A percentile compares a stretch with the other conserved stretches of the same genome.
These are phyloP conservation scores for Polytolypa hystricis DNA, from an alignment of 2,329 filamentous ascomycete genomes.

Conservation along the genomic window DNA sequence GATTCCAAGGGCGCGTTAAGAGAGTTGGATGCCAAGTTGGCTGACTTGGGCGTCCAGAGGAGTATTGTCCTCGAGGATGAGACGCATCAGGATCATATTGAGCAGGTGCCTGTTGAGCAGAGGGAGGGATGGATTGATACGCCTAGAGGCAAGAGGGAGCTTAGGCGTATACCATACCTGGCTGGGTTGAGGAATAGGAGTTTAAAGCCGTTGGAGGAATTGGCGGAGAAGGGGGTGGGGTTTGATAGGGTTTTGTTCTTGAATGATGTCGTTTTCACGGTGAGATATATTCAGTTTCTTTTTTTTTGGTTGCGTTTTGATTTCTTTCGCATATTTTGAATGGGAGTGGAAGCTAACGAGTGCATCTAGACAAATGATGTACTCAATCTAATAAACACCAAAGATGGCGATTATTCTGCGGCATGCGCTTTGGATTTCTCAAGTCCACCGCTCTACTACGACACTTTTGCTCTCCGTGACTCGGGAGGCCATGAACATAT, in stretches of 20 bases:
- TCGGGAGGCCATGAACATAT: slow-evolving; percentile 52
- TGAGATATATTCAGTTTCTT: slow-evolving; percentile 15
- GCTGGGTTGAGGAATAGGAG: slow-evolving; percentile 53
- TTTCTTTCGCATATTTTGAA: not conserved
- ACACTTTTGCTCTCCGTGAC: slow-evolving; percentile 62
- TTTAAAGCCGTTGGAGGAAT: slow-evolving; percentile 46
- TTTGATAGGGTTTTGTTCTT: slow-evolving; percentile 52
- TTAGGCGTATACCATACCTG: slow-evolving; percentile 59
- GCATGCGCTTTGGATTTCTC: slow-evolving; percentile 63
- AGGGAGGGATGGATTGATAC: slow-evolving; percentile 55
- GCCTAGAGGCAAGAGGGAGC: slow-evolving; percentile 41
- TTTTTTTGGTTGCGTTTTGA: not conserved
- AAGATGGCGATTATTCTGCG: slow-evolving; percentile 49
- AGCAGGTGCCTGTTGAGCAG: slow-evolving; percentile 30
- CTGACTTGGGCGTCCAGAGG: slow-evolving; percentile 40
- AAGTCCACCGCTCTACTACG: slow-evolving; percentile 57
- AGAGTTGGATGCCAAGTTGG: slow-evolving; percentile 46
- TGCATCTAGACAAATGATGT: slow-evolving; percentile 42
- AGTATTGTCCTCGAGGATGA: slow-evolving; percentile 48
- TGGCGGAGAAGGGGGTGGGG: slow-evolving; percentile 39
- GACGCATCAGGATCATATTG: slow-evolving; percentile 49
- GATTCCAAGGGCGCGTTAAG: slow-evolving; percentile 52
- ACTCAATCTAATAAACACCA: slow-evolving; percentile 47
- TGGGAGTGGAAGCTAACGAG: not conserved
- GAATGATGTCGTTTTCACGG: slow-evolving; percentile 37